phyloP scores from a whole-genome alignment of 805 yeast species.

The Scheffersomyces stipitis region DNA sequence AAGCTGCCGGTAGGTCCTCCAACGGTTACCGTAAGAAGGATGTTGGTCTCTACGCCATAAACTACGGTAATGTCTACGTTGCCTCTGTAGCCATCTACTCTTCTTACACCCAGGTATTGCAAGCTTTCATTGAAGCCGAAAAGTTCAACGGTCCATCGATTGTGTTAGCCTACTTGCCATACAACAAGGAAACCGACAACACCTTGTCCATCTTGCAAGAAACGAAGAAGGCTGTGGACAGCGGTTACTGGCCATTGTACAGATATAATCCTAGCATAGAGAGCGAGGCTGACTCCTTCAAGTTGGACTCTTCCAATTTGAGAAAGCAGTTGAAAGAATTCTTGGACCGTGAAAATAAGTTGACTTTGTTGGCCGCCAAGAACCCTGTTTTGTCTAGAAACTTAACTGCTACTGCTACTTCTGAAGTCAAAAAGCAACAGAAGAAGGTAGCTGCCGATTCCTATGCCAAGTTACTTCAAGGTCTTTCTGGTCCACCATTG shows the following conservation, averaged over 20 bases:
- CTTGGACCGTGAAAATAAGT: constrained; percentile 85
- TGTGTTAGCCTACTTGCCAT: constrained; percentile 87
- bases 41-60: constrained; percentile 92
- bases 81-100: constrained; percentile 94
- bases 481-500: constrained; percentile 88
- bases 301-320: constrained; percentile 80
- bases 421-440: constrained; percentile 59
- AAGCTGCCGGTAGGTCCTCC: constrained; percentile 27
- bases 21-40: constrained; percentile 75
- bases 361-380: constrained; percentile 69
- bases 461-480: constrained; percentile 72
- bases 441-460: constrained; percentile 72
- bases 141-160: constrained; percentile 87
- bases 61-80: constrained; percentile 83
- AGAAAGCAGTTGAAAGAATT: constrained; percentile 74
- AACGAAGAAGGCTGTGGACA: constrained; percentile 85
- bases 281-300: constrained; percentile 58
- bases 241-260: constrained; percentile 97
- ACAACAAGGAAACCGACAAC: constrained; percentile 58
- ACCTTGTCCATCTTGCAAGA: constrained; percentile 77
- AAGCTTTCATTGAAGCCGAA: constrained; percentile 89
- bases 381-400: constrained; percentile 78
- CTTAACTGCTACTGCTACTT: constrained; percentile 59
- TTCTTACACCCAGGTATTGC: constrained; percentile 88
- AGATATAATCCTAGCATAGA: constrained; percentile 70